Base-by-base conservation (phyloP, 768 basidiomycete genomes). In the Amyloporia xantha region DNA sequence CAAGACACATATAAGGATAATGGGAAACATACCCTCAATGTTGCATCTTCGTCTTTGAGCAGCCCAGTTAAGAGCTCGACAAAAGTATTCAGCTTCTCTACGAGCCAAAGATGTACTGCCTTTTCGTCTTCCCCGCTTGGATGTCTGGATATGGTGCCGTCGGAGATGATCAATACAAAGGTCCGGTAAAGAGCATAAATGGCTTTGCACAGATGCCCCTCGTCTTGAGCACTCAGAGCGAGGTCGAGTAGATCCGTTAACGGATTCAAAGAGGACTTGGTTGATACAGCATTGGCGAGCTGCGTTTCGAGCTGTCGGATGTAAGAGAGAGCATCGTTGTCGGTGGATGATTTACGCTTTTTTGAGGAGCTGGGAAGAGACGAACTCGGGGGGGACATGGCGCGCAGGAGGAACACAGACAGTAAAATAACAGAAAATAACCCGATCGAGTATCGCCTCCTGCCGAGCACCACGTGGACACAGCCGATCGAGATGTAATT, bases 151-250 rank as follows among this genome's bases (percentile, higher is more conserved):
- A 91, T 67, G 53, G 81, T 79, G 2, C 81, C 78, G 25, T 73
- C 72, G 2, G 72, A 63, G 41, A 91, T 74, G 28, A 88, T 66
- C 19, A 74, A 56, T 7, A 86, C 78, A 61, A 91, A 92, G 11
- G 84, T 72, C 33, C 93, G 71, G 63, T 95, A 93, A 4, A 87
- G 64, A 0, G 91, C 84, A 66, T 91, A 95, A 15, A 92, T 75
- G 1, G 78, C 82, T 62, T 86, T 91, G 48, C 76, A 86, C 12
- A 81, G 76, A 24, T 78, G 73, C 54, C 74, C 73, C 0, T 86
- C 69, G 35, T 80, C 74, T 36, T 69, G 57, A 1, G 73, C 63
- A 15, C 68, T 63, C 25, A 71, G 63, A 1, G 82, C 72, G 25
- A 90, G 64, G 13, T 78, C 69, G 46, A 91, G 62, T 6, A 96